These are phyloP conservation scores for Rhodamnia argentea DNA, from an alignment of 345 rosid species.

Conservation along the genomic window DNA sequence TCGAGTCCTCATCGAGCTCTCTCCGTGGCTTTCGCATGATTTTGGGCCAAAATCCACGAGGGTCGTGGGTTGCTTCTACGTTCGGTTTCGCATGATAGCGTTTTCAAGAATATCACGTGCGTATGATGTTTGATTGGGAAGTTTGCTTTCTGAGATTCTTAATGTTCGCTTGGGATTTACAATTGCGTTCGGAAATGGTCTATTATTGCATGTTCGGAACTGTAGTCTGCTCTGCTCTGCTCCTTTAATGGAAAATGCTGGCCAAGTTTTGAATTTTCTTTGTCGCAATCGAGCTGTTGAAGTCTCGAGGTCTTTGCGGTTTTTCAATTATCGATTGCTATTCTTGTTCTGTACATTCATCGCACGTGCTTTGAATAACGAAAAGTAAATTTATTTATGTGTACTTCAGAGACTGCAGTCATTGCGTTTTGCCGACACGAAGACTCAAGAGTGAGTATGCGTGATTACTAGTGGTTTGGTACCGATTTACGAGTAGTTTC, in stretches of 20 bases:
- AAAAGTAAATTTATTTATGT: background rate
- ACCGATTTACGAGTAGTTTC: background rate
- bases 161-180: background rate
- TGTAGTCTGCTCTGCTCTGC: background rate
- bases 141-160: background rate
- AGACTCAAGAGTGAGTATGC: conserved; percentile 30
- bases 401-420: conserved; percentile 19
- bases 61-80: background rate
- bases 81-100: background rate
- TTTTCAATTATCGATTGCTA: background rate
- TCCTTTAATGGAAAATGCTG: background rate
- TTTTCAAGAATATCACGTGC: background rate
- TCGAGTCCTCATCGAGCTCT: background rate
- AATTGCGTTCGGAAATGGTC: too few relatives aligned
- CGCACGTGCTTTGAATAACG: background rate
- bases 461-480: background rate
- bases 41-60: background rate
- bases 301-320: background rate
- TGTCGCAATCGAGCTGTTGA: background rate
- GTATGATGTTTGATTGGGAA: background rate
- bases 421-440: conserved; percentile 8
- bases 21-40: background rate
- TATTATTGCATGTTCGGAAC: background rate
- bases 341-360: background rate
- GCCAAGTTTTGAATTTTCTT: background rate